Base-by-base conservation (phyloP, 2,329 filamentous ascomycete genomes). In the Huntiella savannae region DNA sequence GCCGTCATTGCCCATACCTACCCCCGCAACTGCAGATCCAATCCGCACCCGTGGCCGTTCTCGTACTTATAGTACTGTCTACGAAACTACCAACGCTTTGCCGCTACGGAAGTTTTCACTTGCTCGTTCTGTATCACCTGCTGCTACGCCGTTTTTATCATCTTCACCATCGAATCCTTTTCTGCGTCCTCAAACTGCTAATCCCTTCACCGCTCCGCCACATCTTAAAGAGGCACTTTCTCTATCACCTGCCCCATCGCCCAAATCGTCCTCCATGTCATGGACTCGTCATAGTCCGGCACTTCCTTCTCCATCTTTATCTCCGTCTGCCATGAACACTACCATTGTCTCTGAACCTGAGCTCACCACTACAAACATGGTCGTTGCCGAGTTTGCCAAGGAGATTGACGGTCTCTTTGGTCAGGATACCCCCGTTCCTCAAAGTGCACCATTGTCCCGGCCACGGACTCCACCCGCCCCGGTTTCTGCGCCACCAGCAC, bases 371-470 rank as follows among this genome's bases (percentile, higher is more conserved):
- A 22, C 28, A 19, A 43, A 38, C 19, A 43, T 47, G 40, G 33
- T 41, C 22, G 40, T 47, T 6, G 34, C 41, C 40, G 36, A 43
- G 13, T 43, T 46, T 16, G 22, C 33, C 19, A 33, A 38, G 10
- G 48, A 49, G 33, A 22, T 38, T 8, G 43, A 43, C 16, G 39
- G 40, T 32, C 28, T 32, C 22, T 43, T 46, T 22, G 40, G 35
- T 7, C 13, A 13, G 7, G 19, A 39, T 15, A 22, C 44, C 22
- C 16, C 43, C 10, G 48, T 44, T 7, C 48, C 48, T 11, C 37
- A 34, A 15, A 49, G 48, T 15, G 48, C 48, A 11, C 48, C 48
- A 11, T 28, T 49, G 8, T 37, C 37, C 32, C 44, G 48, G 19
- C 43, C 48, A 8, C 35, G 34, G 10, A 41, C 42, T 2, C 38